These are phyloP conservation scores for Boletus tomentosulus DNA, from an alignment of 768 basidiomycete genomes.

Conservation along the genomic window DNA sequence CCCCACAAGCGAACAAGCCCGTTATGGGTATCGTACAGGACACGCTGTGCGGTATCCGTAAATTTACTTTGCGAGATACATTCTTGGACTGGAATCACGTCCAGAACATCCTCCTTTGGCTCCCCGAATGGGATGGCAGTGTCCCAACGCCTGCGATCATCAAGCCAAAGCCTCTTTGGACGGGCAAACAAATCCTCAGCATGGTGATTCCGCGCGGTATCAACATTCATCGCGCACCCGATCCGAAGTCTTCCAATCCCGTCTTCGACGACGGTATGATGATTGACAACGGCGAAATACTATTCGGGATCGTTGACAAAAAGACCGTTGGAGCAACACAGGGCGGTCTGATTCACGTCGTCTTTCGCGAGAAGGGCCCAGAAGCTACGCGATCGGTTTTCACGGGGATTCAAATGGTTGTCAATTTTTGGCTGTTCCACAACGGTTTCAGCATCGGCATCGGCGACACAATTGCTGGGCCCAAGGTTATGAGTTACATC, in stretches of 20 bases:
- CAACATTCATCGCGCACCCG: constrained; percentile 82
- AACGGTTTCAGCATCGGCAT: constrained; percentile 99
- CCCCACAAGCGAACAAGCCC: constrained; percentile 98
- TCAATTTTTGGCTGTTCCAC: constrained; percentile 99
- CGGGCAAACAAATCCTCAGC: constrained; percentile 93
- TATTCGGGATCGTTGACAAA: constrained; percentile 96
- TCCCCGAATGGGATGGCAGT: constrained; percentile 94
- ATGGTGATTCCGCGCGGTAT: constrained; percentile 93
- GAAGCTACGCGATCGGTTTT: constrained; percentile 88
- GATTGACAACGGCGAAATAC: constrained; percentile 94
- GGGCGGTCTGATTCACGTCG: constrained; percentile 92
- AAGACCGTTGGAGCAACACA: constrained; percentile 97
- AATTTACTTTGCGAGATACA: constrained; percentile 92
- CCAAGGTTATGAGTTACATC: constrained; percentile 82
- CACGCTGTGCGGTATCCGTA: constrained; percentile 94
- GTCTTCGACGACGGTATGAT: constrained; percentile 91
- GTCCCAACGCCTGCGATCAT: constrained; percentile 92
- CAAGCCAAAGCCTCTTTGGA: constrained; percentile 97
- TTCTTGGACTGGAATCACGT: constrained; percentile 96
- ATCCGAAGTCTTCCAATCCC: constrained; percentile 75
- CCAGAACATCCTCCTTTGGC: constrained; percentile 97
- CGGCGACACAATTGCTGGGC: constrained; percentile 95
- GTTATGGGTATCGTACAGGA: constrained; percentile 99
- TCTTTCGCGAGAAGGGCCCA: constrained; percentile 96
- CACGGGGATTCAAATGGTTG: constrained; percentile 90